phyloP scores from a whole-genome alignment of 1,139 yeast species.

The Schizosaccharomyces versatilis region DNA sequence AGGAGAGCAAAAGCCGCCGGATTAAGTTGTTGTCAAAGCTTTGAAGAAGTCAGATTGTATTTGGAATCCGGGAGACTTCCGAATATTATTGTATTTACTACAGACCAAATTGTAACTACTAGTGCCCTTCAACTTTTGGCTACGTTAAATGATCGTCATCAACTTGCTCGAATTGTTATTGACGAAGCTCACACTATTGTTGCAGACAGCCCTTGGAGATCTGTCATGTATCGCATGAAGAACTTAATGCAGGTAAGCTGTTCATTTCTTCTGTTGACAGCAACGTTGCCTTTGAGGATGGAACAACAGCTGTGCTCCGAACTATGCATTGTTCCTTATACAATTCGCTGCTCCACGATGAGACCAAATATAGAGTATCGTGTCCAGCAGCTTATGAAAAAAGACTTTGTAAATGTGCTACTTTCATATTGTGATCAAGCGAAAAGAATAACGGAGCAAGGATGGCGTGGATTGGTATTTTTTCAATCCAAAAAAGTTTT shows the following conservation, averaged over 20 bases:
- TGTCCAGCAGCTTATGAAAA: neutral
- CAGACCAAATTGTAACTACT: neutral
- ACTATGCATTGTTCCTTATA: too few species aligned
- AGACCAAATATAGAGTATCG: neutral
- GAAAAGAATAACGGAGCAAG: neutral
- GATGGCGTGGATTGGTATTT: neutral
- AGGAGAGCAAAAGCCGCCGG: neutral
- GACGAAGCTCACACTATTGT: neutral
- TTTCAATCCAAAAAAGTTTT: conserved; percentile 36
- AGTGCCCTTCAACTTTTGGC: neutral
- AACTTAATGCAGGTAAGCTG: neutral
- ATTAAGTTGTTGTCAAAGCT: neutral
- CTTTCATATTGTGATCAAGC: too few species aligned
- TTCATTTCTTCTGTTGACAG: neutral
- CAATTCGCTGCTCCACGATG: too few species aligned
- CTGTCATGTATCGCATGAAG: neutral
- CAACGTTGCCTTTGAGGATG: neutral
- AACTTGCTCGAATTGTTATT: neutral
- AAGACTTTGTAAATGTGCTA: neutral
- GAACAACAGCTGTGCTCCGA: too few species aligned
- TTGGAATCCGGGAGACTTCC: neutral
- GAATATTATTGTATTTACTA: neutral
- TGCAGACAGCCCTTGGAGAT: neutral
- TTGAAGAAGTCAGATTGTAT: neutral
- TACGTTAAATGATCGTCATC: neutral